A percentile compares a stretch with the other conserved stretches of the same genome.
phyloP scores from a whole-genome alignment of 2,329 filamentous ascomycete genomes.

The Beauveria bassiana region DNA sequence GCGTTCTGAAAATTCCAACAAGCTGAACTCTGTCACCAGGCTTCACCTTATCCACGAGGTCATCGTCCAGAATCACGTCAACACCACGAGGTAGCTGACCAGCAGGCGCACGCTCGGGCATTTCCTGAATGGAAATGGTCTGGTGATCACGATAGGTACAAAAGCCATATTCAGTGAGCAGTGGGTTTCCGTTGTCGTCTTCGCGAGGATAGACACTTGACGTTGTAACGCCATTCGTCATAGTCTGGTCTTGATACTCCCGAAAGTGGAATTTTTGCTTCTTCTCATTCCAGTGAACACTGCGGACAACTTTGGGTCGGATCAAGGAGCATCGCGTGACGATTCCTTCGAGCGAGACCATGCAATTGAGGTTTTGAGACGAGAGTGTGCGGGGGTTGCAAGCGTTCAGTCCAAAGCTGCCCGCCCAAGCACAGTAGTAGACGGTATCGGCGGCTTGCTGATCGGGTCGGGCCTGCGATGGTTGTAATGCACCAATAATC shows the following conservation, averaged over 20 bases:
- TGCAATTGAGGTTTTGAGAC: constrained; percentile 83
- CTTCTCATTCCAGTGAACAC: constrained; percentile 89
- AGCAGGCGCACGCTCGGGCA: constrained; percentile 93
- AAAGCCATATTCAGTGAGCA: constrained; percentile 93
- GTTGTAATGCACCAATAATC: constrained; percentile 66
- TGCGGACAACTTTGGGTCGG: constrained; percentile 94
- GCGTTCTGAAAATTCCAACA: constrained; percentile 89
- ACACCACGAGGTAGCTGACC: constrained; percentile 92
- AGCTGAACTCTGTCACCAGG: constrained; percentile 93
- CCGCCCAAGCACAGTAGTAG: constrained; percentile 96
- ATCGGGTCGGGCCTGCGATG: constrained; percentile 59
- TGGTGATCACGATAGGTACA: constrained; percentile 95
- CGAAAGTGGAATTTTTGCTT: constrained; percentile 81
- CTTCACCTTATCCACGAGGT: constrained; percentile 89
- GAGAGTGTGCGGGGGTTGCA: constrained; percentile 92
- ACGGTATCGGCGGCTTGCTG: constrained; percentile 71
- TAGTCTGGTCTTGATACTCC: constrained; percentile 93
- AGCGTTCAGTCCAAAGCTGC: constrained; percentile 88
- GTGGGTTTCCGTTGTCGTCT: constrained; percentile 84
- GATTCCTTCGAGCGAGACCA: constrained; percentile 96
- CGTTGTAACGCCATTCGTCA: constrained; percentile 85
- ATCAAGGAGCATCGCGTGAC: constrained; percentile 95
- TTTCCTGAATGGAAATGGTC: constrained; percentile 96
- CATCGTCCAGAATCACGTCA: constrained; percentile 93
- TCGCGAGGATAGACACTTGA: constrained; percentile 91